Evolutionary conservation across 805 yeast genomes (phyloP), one percentile per base, ranked within the genome.

Genomic region (Yamadazyma paraphyllophila): DNA sequence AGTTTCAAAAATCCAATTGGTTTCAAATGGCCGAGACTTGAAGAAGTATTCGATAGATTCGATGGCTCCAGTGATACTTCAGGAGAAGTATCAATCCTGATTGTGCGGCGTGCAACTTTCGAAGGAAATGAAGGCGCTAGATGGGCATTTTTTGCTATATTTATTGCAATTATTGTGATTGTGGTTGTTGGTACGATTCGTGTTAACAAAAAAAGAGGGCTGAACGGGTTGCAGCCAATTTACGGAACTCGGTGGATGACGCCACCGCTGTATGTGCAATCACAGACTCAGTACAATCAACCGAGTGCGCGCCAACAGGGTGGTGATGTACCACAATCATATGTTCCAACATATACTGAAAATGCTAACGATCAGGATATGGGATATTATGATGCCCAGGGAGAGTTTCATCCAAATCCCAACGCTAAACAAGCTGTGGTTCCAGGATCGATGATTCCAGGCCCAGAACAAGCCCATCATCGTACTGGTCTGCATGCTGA

Each of bases 231-330:
- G 50, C 70, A 66, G 24, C 96, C 96, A 0, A 69, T 88, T 1
- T 68, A 78, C 48, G 92, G 92, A 8, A 86, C 94, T 1, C 78
- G 86, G 9, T 86, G 95, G 95, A 80, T 89, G 69, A 85, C 94
- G 0, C 96, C 96, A 6, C 95, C 95, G 0, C 73, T 83, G 9
- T 88, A 88, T 58, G 60, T 71, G 39, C 88, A 82, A 53, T 78
- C 89, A 1, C 86, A 85, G 55, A 69, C 67, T 42, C 82, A 79
- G 47, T 76, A 80, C 52, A 68, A 74, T 44, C 73, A 71, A 38
- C 76, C 76, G 0, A 53, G 50, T 33, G 49, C 50, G 20, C 65
- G 71, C 7, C 78, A 76, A 38, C 41, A 20, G 15, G 38, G 34
- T 14, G 75, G 76, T 2, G 73, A 65, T 29, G 50, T 59, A 46